Base-by-base conservation (phyloP, 202 grass and related monocot genomes). In the Carex arenaria region DNA sequence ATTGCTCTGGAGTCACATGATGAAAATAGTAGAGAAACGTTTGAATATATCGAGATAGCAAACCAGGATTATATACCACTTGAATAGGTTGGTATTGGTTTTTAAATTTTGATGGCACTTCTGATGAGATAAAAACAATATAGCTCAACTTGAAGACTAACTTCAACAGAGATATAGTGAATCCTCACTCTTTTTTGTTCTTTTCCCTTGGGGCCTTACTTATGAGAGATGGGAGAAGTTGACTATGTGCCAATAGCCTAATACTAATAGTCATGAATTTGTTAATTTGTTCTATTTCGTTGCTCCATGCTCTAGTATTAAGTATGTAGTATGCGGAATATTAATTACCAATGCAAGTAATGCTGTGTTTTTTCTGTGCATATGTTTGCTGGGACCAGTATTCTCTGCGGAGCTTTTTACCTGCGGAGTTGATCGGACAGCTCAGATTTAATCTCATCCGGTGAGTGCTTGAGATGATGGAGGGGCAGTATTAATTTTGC, bases 241-340 rank as follows among this genome's bases (percentile, higher is more conserved):
- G 42, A 45, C 7, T 26, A 26, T 26, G 26, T 26, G 26, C 26
- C n/a, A n/a, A n/a, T n/a, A n/a, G n/a, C n/a, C n/a, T 26, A 26
- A 26, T 26, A 26, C 26, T 26, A 26, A 45, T 45, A 10, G 26
- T 38, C 15, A n/a, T 74, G 5, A 57, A 30, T 73, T 52, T 73
- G 43, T 73, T 55, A 57, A 52, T 73, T 73, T 73, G 43, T 73
- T 55, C 12, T 31, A 75, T 77, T 77, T 77, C 19, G 52, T 57
- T 18, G 73, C 28, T 32, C 51, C 3, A n/a, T 18, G 13, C 14
- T 76, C 10, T 56, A 52, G 18, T 56, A 23, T 57, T 57, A 56
- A 76, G 32, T 56, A 54, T 23, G 71, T 28, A 54, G 23, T 75
- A 19, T 10, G 9, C 1, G 4, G 19, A 14, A 52, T 73, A 52